Base-by-base conservation (phyloP, 2,329 filamentous ascomycete species). In the Colletotrichum chlorophyti region DNA sequence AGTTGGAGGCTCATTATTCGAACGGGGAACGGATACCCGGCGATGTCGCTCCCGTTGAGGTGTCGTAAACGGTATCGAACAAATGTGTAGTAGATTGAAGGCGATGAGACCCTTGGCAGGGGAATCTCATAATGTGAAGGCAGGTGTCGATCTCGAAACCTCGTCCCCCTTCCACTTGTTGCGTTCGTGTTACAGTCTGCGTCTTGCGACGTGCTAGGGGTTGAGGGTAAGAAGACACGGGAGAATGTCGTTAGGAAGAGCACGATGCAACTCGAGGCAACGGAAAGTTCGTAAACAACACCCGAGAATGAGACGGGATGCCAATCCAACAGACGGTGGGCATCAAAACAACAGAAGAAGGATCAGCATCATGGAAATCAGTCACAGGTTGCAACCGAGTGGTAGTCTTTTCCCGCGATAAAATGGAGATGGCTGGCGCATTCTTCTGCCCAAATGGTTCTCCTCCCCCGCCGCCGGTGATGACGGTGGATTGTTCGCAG, bases 221-320 rank as follows among this genome's bases (percentile, higher is more conserved):
- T 8, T 49, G 19, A 14, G 34, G 10, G 5, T 14, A 31, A 6
- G n/a, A 26, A 12, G 24, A 21, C 6, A 5, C 26, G 29, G 4
- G 9, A 14, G 19, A 17, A 10, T 27, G 12, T 23, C 9, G 34
- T 19, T 23, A 29, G 17, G 9, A 21, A 17, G n/a, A n/a, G n/a
- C n/a, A 15, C 4, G 19, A n/a, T 23, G 11, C 21, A 29, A 10
- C 21, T 41, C 19, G 23, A n/a, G 12, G 15, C 10, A 43, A 12
- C 5, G n/a, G 40, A 27, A 15, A 17, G 15, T 19, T 21, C 15
- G 52, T 50, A 50, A 55, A 55, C 45, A 50, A 35, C 11, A 7
- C 23, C 10, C 7, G 34, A 50, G 37, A 55, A 50, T 55, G 45
- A 24, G 35, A 42, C 27, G n/a, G n/a, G n/a, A n/a, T n/a, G n/a